Evolutionary conservation across 2,329 filamentous ascomycete species (phyloP).

Genomic region (Cladophialophora psammophila): DNA sequence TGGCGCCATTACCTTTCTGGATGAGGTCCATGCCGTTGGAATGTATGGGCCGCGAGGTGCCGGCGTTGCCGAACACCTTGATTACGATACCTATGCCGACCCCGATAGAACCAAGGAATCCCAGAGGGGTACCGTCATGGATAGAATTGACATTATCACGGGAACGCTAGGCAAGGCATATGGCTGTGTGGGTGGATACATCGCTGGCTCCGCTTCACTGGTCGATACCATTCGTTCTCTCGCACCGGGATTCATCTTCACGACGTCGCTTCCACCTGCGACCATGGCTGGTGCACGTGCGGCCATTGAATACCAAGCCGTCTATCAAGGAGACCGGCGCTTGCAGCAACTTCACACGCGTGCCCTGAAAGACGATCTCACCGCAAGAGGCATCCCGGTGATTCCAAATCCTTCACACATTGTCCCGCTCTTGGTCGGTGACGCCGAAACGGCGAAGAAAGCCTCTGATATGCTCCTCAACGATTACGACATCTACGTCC

Average conservation of each 20-base stretch:
- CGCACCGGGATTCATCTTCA: conserved; percentile 98
- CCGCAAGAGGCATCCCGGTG: conserved; percentile 84
- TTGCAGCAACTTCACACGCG: conserved; percentile 97
- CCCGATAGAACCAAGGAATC: conserved; percentile 64
- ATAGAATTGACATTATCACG: conserved; percentile 96
- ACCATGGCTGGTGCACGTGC: conserved; percentile 94
- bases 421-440: conserved; percentile 89
- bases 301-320: conserved; percentile 93
- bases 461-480: conserved; percentile 91
- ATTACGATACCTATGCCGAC: conserved; percentile 83
- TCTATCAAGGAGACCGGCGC: conserved; percentile 81
- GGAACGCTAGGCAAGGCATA: conserved; percentile 97
- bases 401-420: conserved; percentile 99
- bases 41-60: conserved; percentile 98
- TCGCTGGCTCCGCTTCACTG: conserved; percentile 84
- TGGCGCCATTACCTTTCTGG: conserved; percentile 94
- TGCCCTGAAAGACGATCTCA: conserved; percentile 85
- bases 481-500: conserved; percentile 93
- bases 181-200: conserved; percentile 96
- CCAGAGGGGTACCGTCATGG: conserved; percentile 81
- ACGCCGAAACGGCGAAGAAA: conserved; percentile 88
- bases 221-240: conserved; percentile 94
- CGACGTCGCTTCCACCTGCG: conserved; percentile 91
- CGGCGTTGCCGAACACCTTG: conserved; percentile 95
- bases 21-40: conserved; percentile 98